A percentile compares a stretch with the other conserved stretches of the same genome.
These are phyloP conservation scores for Daldinia caldariorum DNA, from an alignment of 495 filamentous ascomycete species.

Conservation along the genomic window DNA sequence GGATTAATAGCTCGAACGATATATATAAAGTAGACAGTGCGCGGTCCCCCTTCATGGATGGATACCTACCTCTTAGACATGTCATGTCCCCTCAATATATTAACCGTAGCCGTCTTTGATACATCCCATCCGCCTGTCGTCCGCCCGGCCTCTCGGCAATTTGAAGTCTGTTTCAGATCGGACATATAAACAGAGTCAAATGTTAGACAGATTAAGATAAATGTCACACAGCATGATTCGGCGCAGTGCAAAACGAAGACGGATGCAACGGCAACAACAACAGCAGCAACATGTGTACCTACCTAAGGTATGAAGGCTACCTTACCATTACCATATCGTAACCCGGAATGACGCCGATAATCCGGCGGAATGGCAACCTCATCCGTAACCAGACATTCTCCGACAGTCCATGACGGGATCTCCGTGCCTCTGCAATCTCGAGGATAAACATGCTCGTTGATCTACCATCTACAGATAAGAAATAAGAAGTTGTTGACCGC, in stretches of 20 bases:
- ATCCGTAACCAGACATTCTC: constrained; percentile 18
- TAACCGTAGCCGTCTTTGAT: constrained; percentile 1
- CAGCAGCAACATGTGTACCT: neutral
- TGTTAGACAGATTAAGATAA: constrained; percentile 5
- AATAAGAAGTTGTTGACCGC: neutral
- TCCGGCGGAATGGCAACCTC: constrained; percentile 26
- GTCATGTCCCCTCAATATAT: neutral
- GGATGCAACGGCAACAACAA: constrained; percentile 9
- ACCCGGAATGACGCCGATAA: constrained; percentile 23
- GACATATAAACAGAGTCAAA: neutral
- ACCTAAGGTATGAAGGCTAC: neutral
- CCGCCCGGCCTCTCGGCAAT: constrained; percentile 1
- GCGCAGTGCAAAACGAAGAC: neutral
- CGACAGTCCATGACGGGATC: constrained; percentile 9
- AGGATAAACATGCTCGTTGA: neutral
- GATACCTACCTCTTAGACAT: neutral
- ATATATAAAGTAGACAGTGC: constrained; percentile 20
- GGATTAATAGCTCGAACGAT: neutral
- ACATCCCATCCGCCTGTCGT: neutral
- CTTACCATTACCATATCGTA: neutral
- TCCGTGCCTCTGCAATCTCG: constrained; percentile 14
- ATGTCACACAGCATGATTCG: constrained; percentile 10
- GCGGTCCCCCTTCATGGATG: constrained; percentile 10
- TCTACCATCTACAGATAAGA: too few relatives aligned
- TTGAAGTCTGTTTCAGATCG: constrained; percentile 2